Base-by-base conservation (phyloP, 345 rosid species). In the Nasturtium officinale region DNA sequence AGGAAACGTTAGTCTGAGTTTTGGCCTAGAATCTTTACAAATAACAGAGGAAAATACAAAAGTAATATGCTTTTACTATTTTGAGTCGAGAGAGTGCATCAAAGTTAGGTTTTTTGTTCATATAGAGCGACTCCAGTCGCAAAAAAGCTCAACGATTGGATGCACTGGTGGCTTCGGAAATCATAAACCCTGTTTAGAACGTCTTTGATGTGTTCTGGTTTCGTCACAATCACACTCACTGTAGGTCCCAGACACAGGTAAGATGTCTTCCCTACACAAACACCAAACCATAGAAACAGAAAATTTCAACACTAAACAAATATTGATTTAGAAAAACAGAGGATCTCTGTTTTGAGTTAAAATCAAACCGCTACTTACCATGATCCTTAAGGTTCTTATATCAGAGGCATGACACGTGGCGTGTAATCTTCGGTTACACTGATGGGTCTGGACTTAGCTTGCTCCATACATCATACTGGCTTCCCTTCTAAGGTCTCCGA, bases 11-110 rank as follows among this genome's bases (percentile, higher is more conserved):
- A 73, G 57, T 65, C 32, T 23, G 2, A 8, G 16, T 25, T 26
- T 53, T 26, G 26, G 61, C 23, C 10, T 52, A 11, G 28, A 66
- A 67, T 67, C 61, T 5, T 38, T 15, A n/a, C 17, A 13, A 45
- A 23, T 2, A 67, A 28, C 53, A 46, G 10, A 60, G 10, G 33
- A 15, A 30, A 43, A 42, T 40, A 45, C 5, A 63, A 47, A 51
- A 52, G 11, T 18, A 28, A 15, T 23, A 23, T 30, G 55, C 6
- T 25, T 67, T 72, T 83, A 80, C 83, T 52, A 77, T 67, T 78
- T 89, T 85, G 68, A 89, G 84, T 66, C 70, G 85, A 72, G 79
- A 82, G 48, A 86, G 58, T 16, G 68, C 60, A 35, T 86, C 83
- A 40, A 72, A 72, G 61, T 71, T 56, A 3, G 85, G 86, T 28